Evolutionary conservation across 805 yeast species (phyloP), one percentile per base, ranked within the genome.

Genomic region (Teunomyces kruisii): DNA sequence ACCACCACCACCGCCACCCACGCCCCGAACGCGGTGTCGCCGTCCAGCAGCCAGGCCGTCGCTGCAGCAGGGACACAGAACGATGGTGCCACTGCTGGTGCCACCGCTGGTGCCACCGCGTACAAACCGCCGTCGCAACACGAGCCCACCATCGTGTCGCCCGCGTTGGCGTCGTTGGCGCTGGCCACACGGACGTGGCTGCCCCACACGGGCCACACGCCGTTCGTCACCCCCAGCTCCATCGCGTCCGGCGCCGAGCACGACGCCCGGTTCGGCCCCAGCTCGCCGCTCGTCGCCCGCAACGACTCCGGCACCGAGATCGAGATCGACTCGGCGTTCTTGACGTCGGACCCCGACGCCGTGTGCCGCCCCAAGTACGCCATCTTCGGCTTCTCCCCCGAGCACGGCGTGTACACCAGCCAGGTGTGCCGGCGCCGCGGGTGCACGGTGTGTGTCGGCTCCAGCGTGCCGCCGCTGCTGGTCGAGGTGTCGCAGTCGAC

Each of bases 311-410:
- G 42, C 8, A 48, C 53, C 3, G 53, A 53, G 6, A 48, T 56
- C 19, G 59, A 52, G 17, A 51, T 59, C 4, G 59, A 58, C 45
- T 43, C 50, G 24, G 61, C 52, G 6, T 53, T 58, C 27, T 39
- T 57, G 28, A 57, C 58, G 6, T 56, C 62, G 9, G 62, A 59
- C 15, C 36, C 22, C 7, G 39, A 39, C 12, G 3, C 13, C 10
- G 19, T 19, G 13, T 28, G 19, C 6, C 26, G 26, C 9, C 32
- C 29, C n/a, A 28, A 10, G 13, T 26, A 29, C 17, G 22, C 14
- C 8, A 14, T 35, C 9, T 22, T 7, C 10, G 38, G 22, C 26
- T 35, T 17, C 27, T 19, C 38, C 2, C 38, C 17, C 9, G 38
- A 35, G 3, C 6, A 4, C 6, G 22, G 22, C 22, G 6, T 3